Percentiles rank a stretch among this genome's conserved stretches.
Conservation (phyloP, 225 moss, liverwort and hornwort genomes). For the Marchantia polymorpha region DNA sequence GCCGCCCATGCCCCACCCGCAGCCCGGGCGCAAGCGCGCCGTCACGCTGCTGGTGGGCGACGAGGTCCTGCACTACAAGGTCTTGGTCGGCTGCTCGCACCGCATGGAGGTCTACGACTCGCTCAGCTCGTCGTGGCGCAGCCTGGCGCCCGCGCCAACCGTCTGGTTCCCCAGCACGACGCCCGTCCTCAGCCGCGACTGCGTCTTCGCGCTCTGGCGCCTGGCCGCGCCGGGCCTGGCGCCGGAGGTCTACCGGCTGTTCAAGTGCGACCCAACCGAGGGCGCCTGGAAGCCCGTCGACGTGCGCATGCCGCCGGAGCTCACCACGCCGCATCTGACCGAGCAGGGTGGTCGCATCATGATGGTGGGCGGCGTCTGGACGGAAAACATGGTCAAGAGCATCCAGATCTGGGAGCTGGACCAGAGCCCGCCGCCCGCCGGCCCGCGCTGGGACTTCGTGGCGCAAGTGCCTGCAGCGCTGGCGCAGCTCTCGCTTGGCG, state of each 20-base stretch:
- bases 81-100: conserved; percentile 24
- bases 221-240: conserved; percentile 17
- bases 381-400: conserved; percentile 18
- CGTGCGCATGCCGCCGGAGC: conserved; percentile 21
- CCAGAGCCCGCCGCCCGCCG: neutral
- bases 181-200: conserved; percentile 12
- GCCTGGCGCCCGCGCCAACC: conserved; percentile 16
- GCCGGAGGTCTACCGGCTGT: conserved; percentile 18
- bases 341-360: conserved; percentile 28
- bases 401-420: conserved; percentile 31
- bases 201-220: conserved; percentile 17
- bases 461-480: conserved; percentile 14
- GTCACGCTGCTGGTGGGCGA: conserved; percentile 20
- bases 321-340: conserved; percentile 25
- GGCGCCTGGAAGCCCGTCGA: conserved; percentile 17
- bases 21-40: conserved; percentile 3
- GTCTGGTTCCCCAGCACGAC: conserved; percentile 14
- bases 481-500: conserved; percentile 8
- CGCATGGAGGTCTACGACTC: conserved; percentile 27
- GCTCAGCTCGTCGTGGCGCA: conserved; percentile 15
- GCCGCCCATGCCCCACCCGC: conserved; percentile 21
- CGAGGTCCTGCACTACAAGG: conserved; percentile 24
- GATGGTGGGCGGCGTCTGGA: conserved; percentile 27
- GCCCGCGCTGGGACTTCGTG: conserved; percentile 11
- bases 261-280: conserved; percentile 22